A percentile compares a stretch with the other conserved stretches of the same genome.
phyloP scores from a whole-genome alignment of 1,284 basidiomycete genomes.

The Ceratobasidium sp. region DNA sequence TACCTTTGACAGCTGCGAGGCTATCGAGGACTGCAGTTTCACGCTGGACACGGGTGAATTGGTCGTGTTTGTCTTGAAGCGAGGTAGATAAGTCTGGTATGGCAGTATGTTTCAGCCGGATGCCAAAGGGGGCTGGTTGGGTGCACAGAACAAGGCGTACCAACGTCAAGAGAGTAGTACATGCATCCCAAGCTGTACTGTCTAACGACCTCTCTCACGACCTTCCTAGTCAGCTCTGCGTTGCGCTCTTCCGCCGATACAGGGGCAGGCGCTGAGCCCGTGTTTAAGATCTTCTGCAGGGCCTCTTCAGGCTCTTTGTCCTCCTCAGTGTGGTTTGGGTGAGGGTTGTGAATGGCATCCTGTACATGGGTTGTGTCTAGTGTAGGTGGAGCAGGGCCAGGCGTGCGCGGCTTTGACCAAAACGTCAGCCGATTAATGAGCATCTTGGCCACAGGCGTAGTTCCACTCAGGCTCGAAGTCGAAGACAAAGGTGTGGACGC shows the following conservation, averaged over 20 bases:
- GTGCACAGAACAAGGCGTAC: slow-evolving; percentile 55
- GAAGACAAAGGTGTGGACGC: slow-evolving; percentile 63
- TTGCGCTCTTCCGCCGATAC: slow-evolving; percentile 70
- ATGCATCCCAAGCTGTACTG: slow-evolving; percentile 80
- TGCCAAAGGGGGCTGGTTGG: not conserved
- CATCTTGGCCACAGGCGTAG: slow-evolving; percentile 65
- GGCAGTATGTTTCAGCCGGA: not conserved
- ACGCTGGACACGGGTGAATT: slow-evolving; percentile 64
- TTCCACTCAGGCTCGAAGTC: slow-evolving; percentile 55
- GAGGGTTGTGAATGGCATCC: not conserved
- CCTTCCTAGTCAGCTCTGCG: slow-evolving; percentile 77
- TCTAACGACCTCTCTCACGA: slow-evolving; percentile 75
- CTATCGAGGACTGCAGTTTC: slow-evolving; percentile 60
- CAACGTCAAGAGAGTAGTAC: slow-evolving; percentile 83
- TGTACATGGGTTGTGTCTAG: slow-evolving; percentile 25
- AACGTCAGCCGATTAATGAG: slow-evolving; percentile 74
- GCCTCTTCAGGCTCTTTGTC: slow-evolving; percentile 31
- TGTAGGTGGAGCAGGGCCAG: slow-evolving; percentile 39
- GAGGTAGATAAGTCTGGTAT: slow-evolving; percentile 77
- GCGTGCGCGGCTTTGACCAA: slow-evolving; percentile 58
- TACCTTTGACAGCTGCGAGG: slow-evolving; percentile 59
- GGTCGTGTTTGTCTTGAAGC: slow-evolving; percentile 79
- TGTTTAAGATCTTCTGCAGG: slow-evolving; percentile 36
- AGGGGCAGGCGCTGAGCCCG: slow-evolving; percentile 57
- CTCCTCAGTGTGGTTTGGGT: slow-evolving; percentile 1